Evolutionary conservation across 148 eudicot species (phyloP).

Genomic region (Rheum nobile): DNA sequence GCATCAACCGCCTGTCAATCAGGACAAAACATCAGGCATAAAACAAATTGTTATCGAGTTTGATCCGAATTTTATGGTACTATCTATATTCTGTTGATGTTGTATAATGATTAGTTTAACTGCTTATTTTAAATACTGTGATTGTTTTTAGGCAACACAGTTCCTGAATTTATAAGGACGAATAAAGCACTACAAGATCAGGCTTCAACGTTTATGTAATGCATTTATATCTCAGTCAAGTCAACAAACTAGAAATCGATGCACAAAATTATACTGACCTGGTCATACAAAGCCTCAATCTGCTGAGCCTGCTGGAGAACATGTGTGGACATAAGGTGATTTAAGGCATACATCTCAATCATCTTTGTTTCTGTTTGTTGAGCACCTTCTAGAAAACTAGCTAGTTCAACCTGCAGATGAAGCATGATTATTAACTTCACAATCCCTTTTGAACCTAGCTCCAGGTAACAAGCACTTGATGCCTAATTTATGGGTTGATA

Average conservation of each 20-base stretch:
- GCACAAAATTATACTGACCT: constrained; percentile 32
- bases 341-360: constrained; percentile 95
- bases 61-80: not conserved
- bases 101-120: not conserved
- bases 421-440: not conserved
- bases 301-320: constrained; percentile 90
- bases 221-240: not conserved
- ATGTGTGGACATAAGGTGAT: constrained; percentile 95
- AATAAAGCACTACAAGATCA: too few relatives aligned
- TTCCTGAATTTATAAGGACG: not conserved
- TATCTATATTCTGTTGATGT: not conserved
- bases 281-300: constrained; percentile 82
- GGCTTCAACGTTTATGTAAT: not conserved
- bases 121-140: too few relatives aligned
- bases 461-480: not conserved
- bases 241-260: not conserved
- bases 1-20: constrained; percentile 77
- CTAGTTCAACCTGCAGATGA: constrained; percentile 55
- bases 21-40: not conserved
- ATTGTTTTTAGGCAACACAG: too few relatives aligned
- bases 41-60: not conserved
- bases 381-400: constrained; percentile 71
- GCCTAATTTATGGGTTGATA: not conserved
- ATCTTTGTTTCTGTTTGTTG: constrained; percentile 89
- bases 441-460: not conserved